These are phyloP conservation scores for Verbascum thapsus DNA, from an alignment of 257 asterid species.

Conservation along the genomic window DNA sequence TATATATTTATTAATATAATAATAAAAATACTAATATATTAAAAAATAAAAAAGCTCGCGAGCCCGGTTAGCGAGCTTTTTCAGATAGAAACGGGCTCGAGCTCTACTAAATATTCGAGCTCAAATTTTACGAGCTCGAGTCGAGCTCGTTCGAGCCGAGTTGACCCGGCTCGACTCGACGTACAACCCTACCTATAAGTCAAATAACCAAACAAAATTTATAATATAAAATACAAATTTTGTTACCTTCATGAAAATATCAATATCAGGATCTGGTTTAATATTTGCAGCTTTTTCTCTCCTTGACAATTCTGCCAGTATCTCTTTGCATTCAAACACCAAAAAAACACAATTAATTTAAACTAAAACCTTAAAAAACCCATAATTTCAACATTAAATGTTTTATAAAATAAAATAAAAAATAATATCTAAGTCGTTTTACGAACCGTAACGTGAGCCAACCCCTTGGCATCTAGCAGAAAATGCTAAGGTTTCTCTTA, in stretches of 20 bases:
- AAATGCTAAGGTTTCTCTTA: slow-evolving; percentile 68
- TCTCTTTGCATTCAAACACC: slow-evolving; percentile 42
- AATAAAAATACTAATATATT: no score
- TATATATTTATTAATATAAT: no score
- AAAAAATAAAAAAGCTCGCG: no score
- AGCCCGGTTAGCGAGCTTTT: no score
- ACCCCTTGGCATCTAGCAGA: slow-evolving; percentile 82
- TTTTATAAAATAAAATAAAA: neutral
- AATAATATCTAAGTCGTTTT: neutral
- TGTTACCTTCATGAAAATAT: slow-evolving; percentile 59
- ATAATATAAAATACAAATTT: neutral
- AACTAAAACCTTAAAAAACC: neutral
- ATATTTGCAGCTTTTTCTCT: slow-evolving; percentile 62
- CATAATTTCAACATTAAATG: neutral
- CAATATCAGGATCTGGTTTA: slow-evolving; percentile 59
- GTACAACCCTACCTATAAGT: no score
- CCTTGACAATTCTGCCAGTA: slow-evolving; percentile 65
- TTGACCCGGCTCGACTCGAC: no score
- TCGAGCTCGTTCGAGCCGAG: no score
- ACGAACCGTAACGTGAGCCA: slow-evolving; percentile 71
- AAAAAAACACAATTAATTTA: neutral
- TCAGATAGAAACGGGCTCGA: no score
- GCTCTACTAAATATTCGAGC: no score
- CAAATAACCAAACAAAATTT: no score
- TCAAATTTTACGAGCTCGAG: no score